Evolutionary conservation across 305 asterid genomes (phyloP).

Genomic region (Plantago lanceolata): DNA sequence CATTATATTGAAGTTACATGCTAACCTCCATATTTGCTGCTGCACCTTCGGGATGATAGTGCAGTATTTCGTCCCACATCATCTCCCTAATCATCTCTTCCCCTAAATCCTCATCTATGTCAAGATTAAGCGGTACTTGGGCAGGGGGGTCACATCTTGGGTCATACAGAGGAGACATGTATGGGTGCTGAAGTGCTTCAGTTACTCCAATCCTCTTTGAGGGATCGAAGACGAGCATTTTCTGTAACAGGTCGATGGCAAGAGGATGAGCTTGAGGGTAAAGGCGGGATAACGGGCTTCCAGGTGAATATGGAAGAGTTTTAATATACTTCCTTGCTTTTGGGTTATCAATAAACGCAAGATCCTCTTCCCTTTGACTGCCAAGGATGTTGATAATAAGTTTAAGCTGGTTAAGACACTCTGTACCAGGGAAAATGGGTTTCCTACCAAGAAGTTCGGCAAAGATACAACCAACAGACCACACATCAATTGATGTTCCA

Average conservation of each 20-base stretch:
- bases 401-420: slow-evolving; percentile 68
- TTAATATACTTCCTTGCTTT: slow-evolving; percentile 60
- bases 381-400: slow-evolving; percentile 63
- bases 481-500: slow-evolving; percentile 77
- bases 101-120: slow-evolving; percentile 60
- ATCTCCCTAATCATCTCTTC: slow-evolving; percentile 62
- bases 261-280: slow-evolving; percentile 58
- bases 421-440: slow-evolving; percentile 68
- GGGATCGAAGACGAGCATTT: slow-evolving; percentile 72
- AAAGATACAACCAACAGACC: slow-evolving; percentile 93
- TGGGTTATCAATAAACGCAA: slow-evolving; percentile 59
- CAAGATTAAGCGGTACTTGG: slow-evolving; percentile 56
- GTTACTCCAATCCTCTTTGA: slow-evolving; percentile 62
- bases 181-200: slow-evolving; percentile 67
- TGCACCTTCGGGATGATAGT: slow-evolving; percentile 53
- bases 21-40: slow-evolving; percentile 29
- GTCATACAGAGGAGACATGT: slow-evolving; percentile 65
- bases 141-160: slow-evolving; percentile 60
- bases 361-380: slow-evolving; percentile 54
- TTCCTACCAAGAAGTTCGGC: slow-evolving; percentile 80
- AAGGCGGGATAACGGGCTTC: slow-evolving; percentile 46
- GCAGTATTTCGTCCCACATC: slow-evolving; percentile 62
- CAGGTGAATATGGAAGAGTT: slow-evolving; percentile 55
- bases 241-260: slow-evolving; percentile 61
- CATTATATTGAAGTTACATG: slow-evolving; percentile 19